phyloP scores from a whole-genome alignment of 176 grass and related monocot species.

The Rhynchospora pubera region DNA sequence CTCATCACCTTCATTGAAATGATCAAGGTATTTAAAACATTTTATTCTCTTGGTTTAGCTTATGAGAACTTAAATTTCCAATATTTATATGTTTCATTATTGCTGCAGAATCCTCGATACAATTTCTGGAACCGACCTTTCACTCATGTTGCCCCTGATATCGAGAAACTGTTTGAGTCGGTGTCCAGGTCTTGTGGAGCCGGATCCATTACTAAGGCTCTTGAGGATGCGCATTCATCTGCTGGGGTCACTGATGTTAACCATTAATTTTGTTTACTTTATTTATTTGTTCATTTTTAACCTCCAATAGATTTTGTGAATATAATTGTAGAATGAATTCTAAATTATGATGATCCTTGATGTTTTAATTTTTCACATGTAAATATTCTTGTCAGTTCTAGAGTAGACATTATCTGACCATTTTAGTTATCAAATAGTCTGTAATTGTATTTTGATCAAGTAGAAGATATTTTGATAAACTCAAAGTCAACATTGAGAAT shows the following conservation, averaged over 20 bases:
- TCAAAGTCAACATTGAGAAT: neutral
- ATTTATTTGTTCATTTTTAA: constrained; percentile 21
- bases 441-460: neutral
- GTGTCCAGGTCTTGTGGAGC: constrained; percentile 78
- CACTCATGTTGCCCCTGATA: constrained; percentile 67
- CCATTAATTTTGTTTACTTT: constrained; percentile 31
- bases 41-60: neutral
- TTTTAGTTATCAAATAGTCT: neutral
- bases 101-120: constrained; percentile 70
- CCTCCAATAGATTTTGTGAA: constrained; percentile 4
- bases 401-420: neutral
- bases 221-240: constrained; percentile 45
- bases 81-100: neutral
- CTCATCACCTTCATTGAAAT: constrained; percentile 94
- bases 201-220: constrained; percentile 36
- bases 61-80: neutral
- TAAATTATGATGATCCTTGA: neutral
- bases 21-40: constrained; percentile 57
- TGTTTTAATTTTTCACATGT: neutral
- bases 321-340: constrained; percentile 10
- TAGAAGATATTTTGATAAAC: neutral
- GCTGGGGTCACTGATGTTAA: constrained; percentile 41
- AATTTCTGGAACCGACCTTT: constrained; percentile 85
- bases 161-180: constrained; percentile 82
- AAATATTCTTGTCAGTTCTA: neutral